These are phyloP conservation scores for Aureobasidium uvarum DNA, from an alignment of 2,329 filamentous ascomycete genomes.

Conservation along the genomic window DNA sequence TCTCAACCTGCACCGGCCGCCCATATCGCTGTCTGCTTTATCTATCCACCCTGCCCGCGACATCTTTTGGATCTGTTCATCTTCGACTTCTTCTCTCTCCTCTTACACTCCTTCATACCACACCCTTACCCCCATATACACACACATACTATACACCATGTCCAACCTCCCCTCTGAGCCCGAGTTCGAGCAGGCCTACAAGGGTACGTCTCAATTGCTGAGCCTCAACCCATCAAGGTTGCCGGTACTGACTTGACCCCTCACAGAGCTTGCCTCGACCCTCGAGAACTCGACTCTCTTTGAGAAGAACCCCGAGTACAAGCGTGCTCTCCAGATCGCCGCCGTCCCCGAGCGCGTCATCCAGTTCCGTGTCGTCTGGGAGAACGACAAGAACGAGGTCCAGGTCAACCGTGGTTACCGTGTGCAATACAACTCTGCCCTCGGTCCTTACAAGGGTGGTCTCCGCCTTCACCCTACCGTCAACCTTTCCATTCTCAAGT, in stretches of 20 bases:
- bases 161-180: slow-evolving; percentile 84
- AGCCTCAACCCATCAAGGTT: slow-evolving; percentile 13
- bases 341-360: slow-evolving; percentile 92
- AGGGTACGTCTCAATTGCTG: slow-evolving; percentile 59
- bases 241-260: background rate
- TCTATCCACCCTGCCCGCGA: slow-evolving; percentile 14
- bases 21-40: slow-evolving; percentile 10
- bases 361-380: slow-evolving; percentile 97
- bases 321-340: slow-evolving; percentile 80
- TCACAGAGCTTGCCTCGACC: slow-evolving; percentile 83
- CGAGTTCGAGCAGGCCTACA: slow-evolving; percentile 98
- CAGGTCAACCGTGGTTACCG: slow-evolving; percentile 95
- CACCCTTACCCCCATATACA: background rate
- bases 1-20: slow-evolving; percentile 24
- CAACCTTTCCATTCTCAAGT: slow-evolving; percentile 79
- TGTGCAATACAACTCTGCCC: slow-evolving; percentile 97
- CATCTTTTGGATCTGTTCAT: slow-evolving; percentile 10
- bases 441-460: slow-evolving; percentile 97
- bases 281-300: slow-evolving; percentile 94
- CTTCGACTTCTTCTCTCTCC: slow-evolving; percentile 8
- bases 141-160: slow-evolving; percentile 26
- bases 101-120: background rate
- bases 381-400: slow-evolving; percentile 83
- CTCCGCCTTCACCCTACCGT: slow-evolving; percentile 91
- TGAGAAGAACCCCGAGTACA: slow-evolving; percentile 91